Conservation (phyloP, 257 asterid genomes). For the Solanum tarijense region DNA sequence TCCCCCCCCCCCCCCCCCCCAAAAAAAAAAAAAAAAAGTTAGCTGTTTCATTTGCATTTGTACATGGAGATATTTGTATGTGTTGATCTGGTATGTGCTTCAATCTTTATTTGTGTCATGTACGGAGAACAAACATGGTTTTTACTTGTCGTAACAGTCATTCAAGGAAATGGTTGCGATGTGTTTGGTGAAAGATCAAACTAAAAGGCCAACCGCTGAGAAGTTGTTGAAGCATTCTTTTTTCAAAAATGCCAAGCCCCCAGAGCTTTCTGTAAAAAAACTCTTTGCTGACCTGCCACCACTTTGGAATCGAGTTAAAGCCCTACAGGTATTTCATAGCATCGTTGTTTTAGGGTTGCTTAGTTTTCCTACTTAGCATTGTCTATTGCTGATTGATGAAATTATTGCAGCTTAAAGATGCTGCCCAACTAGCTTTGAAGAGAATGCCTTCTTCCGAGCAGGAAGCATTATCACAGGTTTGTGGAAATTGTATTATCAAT, state of each 20-base stretch:
- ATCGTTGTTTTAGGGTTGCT: constrained; percentile 4
- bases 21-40: background rate
- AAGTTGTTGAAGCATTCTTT: constrained; percentile 85
- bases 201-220: constrained; percentile 96
- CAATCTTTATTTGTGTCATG: background rate
- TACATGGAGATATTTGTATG: background rate
- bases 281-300: constrained; percentile 88
- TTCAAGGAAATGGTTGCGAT: constrained; percentile 99
- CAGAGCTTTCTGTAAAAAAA: constrained; percentile 78
- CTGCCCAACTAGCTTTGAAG: constrained; percentile 92
- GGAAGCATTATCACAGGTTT: constrained; percentile 96
- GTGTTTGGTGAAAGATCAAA: constrained; percentile 99
- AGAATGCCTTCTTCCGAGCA: constrained; percentile 87
- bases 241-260: constrained; percentile 88
- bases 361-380: background rate
- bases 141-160: constrained; percentile 45
- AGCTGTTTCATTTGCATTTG: background rate
- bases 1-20: too few species aligned
- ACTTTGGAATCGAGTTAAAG: constrained; percentile 87
- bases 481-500: background rate
- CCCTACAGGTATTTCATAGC: constrained; percentile 59
- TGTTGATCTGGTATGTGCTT: background rate
- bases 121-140: background rate
- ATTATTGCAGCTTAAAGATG: constrained; percentile 73
- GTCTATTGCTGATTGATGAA: constrained; percentile 11